phyloP scores from a whole-genome alignment of 768 basidiomycete species.

The Tulasnella sp. region DNA sequence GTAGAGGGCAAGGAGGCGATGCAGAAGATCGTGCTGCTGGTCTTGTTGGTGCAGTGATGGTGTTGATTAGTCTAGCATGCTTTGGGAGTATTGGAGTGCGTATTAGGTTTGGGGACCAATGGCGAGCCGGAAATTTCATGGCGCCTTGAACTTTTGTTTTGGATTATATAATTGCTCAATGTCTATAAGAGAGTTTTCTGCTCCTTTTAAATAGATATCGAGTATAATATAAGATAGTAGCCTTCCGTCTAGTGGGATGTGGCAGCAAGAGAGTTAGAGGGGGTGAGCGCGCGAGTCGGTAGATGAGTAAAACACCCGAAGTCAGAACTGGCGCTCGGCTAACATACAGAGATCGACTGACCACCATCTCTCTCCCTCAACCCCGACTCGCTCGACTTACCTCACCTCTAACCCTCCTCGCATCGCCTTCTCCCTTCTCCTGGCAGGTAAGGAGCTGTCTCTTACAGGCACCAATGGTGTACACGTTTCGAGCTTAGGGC shows the following conservation, averaged over 20 bases:
- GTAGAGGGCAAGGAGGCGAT: background rate
- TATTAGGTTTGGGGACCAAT: background rate
- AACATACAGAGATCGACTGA: background rate
- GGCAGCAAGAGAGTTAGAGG: background rate
- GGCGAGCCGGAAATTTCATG: conserved; percentile 3
- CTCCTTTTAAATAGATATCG: background rate
- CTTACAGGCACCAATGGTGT: background rate
- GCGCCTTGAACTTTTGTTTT: background rate
- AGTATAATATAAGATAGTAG: background rate
- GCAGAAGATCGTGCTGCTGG: background rate
- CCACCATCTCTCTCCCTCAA: background rate
- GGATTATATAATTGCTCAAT: background rate
- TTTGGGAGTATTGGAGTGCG: background rate
- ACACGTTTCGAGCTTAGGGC: background rate
- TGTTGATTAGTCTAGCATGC: background rate
- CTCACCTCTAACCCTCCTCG: background rate
- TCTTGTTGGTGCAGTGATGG: background rate
- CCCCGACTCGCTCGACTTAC: background rate
- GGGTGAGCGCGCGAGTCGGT: background rate
- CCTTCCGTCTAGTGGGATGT: background rate
- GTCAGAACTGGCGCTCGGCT: background rate
- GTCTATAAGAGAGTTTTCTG: background rate
- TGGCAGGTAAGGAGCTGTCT: background rate
- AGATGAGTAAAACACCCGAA: background rate
- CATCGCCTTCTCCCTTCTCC: background rate